Evolutionary conservation across 768 basidiomycete species (phyloP), one percentile per base, ranked within the genome.

Genomic region (Macrocybe gigantea): DNA sequence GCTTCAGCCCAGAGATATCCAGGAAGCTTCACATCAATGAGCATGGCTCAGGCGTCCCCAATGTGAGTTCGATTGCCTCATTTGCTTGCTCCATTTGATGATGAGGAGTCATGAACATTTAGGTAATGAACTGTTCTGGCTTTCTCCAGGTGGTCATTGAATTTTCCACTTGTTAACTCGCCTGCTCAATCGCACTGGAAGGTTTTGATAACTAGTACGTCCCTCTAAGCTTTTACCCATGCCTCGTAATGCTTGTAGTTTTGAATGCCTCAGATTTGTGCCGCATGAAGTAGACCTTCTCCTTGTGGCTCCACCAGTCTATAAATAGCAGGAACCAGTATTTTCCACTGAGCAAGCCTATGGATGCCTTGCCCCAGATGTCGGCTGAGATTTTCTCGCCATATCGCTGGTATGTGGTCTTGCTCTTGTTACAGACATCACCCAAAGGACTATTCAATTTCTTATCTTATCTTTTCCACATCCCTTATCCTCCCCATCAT

Each of bases 301-400:
- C 63, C 11, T 57, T 48, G 4, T 61, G 54, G 0, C 64, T 54
- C 31, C 57, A 48, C 37, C 72, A 64, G 41, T 75, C 70, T 0
- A 57, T 70, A 49, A 67, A 74, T 0, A 60, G 64, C 10, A 67
- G 49, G 42, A 64, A 69, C 41, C 74, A 74, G 1, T 39, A 31
- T 5, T 56, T 45, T 29, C 65, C 61, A 0, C 60, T 57, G 0
- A 59, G 45, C 0, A 47, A 66, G 8, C 45, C 38, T 0, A 67
- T 53, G 0, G 59, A 62, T 0, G 71, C 62, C 5, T 71, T 74
- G 10, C 74, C 75, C 73, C 76, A 78, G 1, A 77, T 29, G 44
- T 51, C 42, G 30, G 40, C 35, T 37, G 45, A 45, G 33, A 40
- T 30, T 22, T 67, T 59, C 1, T 65, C 64, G 10, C 71, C 65